These are phyloP conservation scores for Vigna angularis DNA, from an alignment of 306 rosid species.

Conservation along the genomic window DNA sequence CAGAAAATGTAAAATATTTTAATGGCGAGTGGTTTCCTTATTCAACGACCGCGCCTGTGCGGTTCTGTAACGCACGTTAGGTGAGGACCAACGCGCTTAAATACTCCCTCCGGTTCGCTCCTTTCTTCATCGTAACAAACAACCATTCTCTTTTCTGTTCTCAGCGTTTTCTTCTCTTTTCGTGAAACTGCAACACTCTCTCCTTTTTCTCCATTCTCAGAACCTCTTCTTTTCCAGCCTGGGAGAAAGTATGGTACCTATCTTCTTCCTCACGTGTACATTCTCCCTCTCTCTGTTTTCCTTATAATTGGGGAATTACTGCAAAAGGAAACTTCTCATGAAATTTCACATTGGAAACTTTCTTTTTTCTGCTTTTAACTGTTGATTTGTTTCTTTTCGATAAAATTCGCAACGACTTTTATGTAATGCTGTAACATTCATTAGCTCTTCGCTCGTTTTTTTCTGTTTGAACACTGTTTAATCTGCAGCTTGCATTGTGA, in stretches of 20 bases:
- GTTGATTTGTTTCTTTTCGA: not conserved
- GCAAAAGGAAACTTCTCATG: not conserved
- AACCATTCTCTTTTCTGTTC: not conserved
- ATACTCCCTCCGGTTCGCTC: slow-evolving; percentile 25
- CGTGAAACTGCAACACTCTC: not conserved
- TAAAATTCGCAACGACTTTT: not conserved
- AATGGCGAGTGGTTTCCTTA: not conserved
- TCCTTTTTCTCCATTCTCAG: not conserved
- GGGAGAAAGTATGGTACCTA: not conserved
- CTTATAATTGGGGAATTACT: not conserved
- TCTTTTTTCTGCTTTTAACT: not conserved
- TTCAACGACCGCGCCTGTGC: slow-evolving; percentile 2
- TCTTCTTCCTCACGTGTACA: slow-evolving; percentile 19
- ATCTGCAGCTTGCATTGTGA: slow-evolving; percentile 34
- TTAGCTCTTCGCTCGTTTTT: not conserved
- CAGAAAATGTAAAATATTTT: not conserved
- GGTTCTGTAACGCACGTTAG: slow-evolving; percentile 28
- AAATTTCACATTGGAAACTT: not conserved
- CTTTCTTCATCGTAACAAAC: not conserved
- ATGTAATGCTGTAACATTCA: not conserved
- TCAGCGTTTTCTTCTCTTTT: not conserved
- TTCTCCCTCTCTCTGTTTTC: not conserved
- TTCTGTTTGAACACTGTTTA: not conserved
- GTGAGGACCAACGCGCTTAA: slow-evolving; percentile 37
- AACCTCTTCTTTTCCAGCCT: not conserved